These are phyloP conservation scores for Fusarium haematococcum DNA, from an alignment of 2,329 filamentous ascomycete genomes.

Conservation along the genomic window DNA sequence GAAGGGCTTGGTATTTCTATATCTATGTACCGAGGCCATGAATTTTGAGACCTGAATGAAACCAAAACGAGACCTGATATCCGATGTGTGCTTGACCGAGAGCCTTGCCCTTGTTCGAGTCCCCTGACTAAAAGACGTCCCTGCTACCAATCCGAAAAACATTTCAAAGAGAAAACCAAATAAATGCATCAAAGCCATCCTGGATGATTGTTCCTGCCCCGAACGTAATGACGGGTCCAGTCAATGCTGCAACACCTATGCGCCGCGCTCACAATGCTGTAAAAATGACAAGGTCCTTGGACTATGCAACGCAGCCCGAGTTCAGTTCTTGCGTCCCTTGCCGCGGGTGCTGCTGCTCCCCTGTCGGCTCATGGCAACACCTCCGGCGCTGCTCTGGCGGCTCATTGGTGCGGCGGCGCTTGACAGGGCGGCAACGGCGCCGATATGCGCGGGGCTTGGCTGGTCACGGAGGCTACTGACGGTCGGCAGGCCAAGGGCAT, in stretches of 20 bases:
- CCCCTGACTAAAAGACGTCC: conserved; percentile 3
- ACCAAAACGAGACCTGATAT: conserved; percentile 15
- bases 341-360: conserved; percentile 64
- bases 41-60: conserved; percentile 14
- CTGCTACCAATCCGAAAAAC: conserved; percentile 18
- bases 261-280: conserved; percentile 48
- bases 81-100: neutral
- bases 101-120: conserved; percentile 2
- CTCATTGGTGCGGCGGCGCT: conserved; percentile 63
- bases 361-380: conserved; percentile 68
- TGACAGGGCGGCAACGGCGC: conserved; percentile 41
- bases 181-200: conserved; percentile 22
- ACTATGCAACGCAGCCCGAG: neutral
- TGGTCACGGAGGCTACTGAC: conserved; percentile 59
- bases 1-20: conserved; percentile 34
- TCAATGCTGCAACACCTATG: conserved; percentile 32
- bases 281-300: conserved; percentile 28
- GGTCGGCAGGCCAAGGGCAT: conserved; percentile 61
- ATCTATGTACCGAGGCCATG: conserved; percentile 33
- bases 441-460: conserved; percentile 44
- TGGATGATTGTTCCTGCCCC: conserved; percentile 7
- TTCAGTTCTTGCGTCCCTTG: conserved; percentile 54
- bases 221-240: neutral
- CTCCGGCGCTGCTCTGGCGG: conserved; percentile 66
- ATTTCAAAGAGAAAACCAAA: conserved; percentile 2